Percentiles rank a stretch among this genome's conserved stretches.
These are phyloP conservation scores for Cornus kousa DNA, from an alignment of 148 eudicot species.

Conservation along the genomic window DNA sequence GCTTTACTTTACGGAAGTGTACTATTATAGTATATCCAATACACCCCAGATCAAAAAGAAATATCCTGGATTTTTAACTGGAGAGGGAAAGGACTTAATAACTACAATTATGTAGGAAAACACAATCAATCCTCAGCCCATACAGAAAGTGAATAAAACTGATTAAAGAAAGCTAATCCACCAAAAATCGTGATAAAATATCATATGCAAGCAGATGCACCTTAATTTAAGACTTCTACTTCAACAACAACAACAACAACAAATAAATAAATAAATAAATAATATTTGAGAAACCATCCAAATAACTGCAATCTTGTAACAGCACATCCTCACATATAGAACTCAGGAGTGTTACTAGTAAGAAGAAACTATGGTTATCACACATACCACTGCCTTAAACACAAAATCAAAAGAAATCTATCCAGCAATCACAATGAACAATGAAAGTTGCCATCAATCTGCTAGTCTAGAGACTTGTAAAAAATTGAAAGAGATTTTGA, in stretches of 20 bases:
- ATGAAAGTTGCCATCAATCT: neutral
- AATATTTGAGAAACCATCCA: neutral
- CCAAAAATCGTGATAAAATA: neutral
- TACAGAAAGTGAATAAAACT: neutral
- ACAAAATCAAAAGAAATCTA: neutral
- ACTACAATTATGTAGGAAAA: neutral
- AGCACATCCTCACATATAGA: neutral
- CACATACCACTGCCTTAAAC: neutral
- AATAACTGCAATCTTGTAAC: neutral
- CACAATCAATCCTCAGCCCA: neutral
- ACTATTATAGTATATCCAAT: neutral
- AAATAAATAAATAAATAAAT: neutral
- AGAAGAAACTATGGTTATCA: constrained; percentile 3
- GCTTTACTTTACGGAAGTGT: neutral
- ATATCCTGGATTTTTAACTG: neutral
- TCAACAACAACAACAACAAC: neutral
- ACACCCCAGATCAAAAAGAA: neutral
- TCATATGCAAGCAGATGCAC: neutral
- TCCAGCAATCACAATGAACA: neutral
- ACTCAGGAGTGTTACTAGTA: neutral
- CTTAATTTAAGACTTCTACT: neutral
- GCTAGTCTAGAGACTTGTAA: neutral
- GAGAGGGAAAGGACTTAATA: neutral
- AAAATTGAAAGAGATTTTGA: neutral
- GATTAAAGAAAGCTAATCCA: neutral